Evolutionary conservation across 441 rosid genomes (phyloP).

Genomic region (Erodium moschatum): DNA sequence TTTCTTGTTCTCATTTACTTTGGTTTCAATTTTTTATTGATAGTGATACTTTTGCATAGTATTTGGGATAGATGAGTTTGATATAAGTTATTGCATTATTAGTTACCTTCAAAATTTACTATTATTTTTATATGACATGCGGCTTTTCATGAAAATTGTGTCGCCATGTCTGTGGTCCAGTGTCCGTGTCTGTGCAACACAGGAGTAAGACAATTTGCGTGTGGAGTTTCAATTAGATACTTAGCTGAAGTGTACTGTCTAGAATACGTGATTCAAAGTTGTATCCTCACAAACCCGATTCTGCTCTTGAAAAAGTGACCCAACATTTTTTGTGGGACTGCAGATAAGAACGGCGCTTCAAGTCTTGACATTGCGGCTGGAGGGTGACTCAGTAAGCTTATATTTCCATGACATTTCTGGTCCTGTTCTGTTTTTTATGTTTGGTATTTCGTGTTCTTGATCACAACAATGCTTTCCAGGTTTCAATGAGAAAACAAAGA

Average conservation of each 20-base stretch:
- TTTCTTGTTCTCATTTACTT: neutral
- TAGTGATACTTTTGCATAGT: neutral
- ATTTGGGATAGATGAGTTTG: neutral
- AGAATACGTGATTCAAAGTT: neutral
- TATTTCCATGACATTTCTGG: conserved; percentile 7
- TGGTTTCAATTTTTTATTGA: neutral
- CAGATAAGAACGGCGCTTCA: conserved; percentile 93
- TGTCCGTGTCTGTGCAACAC: neutral
- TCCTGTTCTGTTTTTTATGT: conserved; percentile 14
- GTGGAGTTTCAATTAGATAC: neutral
- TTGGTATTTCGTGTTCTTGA: conserved; percentile 8
- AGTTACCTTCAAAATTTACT: neutral
- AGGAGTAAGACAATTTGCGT: neutral
- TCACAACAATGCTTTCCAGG: conserved; percentile 32
- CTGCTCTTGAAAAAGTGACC: conserved; percentile 17
- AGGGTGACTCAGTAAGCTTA: conserved; percentile 63
- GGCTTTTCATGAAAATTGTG: neutral
- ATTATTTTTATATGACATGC: neutral
- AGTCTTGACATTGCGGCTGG: conserved; percentile 73
- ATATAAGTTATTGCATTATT: neutral
- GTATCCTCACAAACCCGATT: neutral
- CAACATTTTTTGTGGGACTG: conserved; percentile 20
- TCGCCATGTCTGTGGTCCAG: neutral
- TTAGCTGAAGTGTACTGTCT: neutral
- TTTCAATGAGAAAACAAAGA: conserved; percentile 71